Evolutionary conservation across 1,284 basidiomycete species (phyloP), one percentile per base, ranked within the genome.

Genomic region (Cryptococcus sp.): DNA sequence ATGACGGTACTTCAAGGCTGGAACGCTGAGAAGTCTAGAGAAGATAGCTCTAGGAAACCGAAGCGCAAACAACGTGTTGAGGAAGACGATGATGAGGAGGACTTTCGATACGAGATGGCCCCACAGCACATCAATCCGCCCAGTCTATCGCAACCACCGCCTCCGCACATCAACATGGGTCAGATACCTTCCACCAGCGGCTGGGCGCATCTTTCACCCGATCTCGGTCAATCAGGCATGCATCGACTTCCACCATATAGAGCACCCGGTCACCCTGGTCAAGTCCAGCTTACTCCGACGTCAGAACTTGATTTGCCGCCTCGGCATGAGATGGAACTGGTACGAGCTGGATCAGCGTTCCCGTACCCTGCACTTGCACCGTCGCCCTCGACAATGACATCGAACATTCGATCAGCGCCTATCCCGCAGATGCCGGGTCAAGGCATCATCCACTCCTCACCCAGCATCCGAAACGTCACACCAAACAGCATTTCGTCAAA

Each of bases 1-100:
- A 48, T 62, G 31, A 24, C 58, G 14, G 23, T 52, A 2, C 36
- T 66, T 43, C 57, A 64, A 45, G 63, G 62, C 7, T 66, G 63
- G 62, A 45, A 32, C 1, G 61, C 52, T 9, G 63, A 63, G 46
- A 53, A 48, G 18, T 62, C 61, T 37, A 57, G 53, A 54, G 56
- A 56, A 14, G 45, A 32, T 10, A 25, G 41, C 25, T 34, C 32
- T 34, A 9, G 32, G 9, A 34, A 16, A 34, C 32, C n/a, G n/a
- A n/a, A n/a, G n/a, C n/a, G n/a, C n/a, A n/a, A n/a, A n/a, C n/a
- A n/a, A n/a, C n/a, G 50, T 18, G 43, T n/a, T n/a, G n/a, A n/a
- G n/a, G n/a, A n/a, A n/a, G n/a, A n/a, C n/a, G n/a, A n/a, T n/a
- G n/a, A n/a, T n/a, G n/a, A n/a, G n/a, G n/a, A n/a, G n/a, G n/a